Percentiles rank a stretch among this genome's conserved stretches.
These are phyloP conservation scores for Puccinellia tenuiflora DNA, from an alignment of 176 grass and related monocot species.

Conservation along the genomic window DNA sequence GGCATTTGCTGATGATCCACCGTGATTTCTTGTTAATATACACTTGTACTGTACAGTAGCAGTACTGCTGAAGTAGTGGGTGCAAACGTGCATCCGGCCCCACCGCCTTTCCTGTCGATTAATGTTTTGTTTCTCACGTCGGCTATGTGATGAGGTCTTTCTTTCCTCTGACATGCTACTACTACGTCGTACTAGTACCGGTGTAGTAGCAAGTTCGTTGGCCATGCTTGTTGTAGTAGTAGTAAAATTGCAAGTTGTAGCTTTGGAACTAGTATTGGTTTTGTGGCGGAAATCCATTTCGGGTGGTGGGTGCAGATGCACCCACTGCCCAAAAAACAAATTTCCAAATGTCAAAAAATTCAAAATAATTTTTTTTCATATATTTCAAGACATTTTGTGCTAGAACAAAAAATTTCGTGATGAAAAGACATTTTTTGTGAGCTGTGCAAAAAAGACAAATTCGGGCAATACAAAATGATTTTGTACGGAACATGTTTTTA, in stretches of 20 bases:
- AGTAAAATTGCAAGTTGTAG: slow-evolving; percentile 17
- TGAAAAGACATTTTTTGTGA: too few relatives aligned
- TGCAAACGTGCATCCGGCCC: slow-evolving; percentile 25
- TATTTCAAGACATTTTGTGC: too few relatives aligned
- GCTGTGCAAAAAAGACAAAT: too few relatives aligned
- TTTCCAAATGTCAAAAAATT: too few relatives aligned
- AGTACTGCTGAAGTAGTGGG: slow-evolving; percentile 19
- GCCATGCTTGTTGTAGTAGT: not conserved
- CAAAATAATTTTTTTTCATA: too few relatives aligned
- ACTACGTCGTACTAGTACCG: not conserved
- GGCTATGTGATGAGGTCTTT: not conserved
- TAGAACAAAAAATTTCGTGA: too few relatives aligned
- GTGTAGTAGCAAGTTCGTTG: not conserved
- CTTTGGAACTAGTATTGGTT: not conserved
- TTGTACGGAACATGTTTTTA: too few relatives aligned
- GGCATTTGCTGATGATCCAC: not conserved
- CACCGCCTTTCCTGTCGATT: slow-evolving; percentile 20
- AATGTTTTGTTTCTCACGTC: slow-evolving; percentile 33
- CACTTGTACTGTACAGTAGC: not conserved
- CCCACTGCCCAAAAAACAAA: too few relatives aligned
- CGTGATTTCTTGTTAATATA: not conserved
- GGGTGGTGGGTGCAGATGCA: too few relatives aligned
- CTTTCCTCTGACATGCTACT: not conserved
- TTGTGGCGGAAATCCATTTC: too few relatives aligned
- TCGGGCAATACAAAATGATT: too few relatives aligned